phyloP scores from a whole-genome alignment of 805 yeast genomes.

The Pichia scutulata region DNA sequence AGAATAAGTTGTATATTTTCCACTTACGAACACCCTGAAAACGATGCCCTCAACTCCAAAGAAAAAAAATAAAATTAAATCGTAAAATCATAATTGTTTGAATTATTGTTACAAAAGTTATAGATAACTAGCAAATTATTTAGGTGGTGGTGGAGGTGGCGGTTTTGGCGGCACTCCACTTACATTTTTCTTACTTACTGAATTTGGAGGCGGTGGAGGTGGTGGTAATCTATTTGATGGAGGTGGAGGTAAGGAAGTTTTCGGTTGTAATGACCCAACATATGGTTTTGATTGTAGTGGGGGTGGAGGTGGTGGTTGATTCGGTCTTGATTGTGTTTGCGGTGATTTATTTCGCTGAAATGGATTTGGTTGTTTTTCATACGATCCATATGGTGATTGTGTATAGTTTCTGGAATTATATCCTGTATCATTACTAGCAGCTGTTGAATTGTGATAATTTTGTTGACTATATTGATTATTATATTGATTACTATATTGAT shows the following conservation, averaged over 20 bases:
- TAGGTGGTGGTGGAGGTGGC: conserved; percentile 11
- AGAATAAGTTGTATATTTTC: no score
- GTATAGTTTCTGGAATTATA: not conserved
- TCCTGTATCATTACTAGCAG: not conserved
- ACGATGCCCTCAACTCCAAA: no score
- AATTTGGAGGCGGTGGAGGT: not conserved
- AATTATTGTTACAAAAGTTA: not conserved
- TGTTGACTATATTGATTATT: not conserved
- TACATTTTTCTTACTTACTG: not conserved
- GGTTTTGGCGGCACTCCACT: not conserved
- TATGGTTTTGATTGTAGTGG: not conserved
- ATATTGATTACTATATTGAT: no score
- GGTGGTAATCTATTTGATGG: not conserved
- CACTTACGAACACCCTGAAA: no score
- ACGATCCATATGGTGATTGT: not conserved
- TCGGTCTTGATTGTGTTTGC: conserved; percentile 8
- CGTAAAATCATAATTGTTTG: no score
- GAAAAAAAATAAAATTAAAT: no score
- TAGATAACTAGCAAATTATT: not conserved
- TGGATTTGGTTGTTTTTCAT: conserved; percentile 1
- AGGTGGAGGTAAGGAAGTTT: not conserved
- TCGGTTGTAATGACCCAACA: no score
- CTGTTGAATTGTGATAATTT: not conserved
- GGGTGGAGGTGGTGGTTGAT: not conserved
- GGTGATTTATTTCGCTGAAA: not conserved